phyloP scores from a whole-genome alignment of 441 rosid genomes.

The Macaranga tanarius region DNA sequence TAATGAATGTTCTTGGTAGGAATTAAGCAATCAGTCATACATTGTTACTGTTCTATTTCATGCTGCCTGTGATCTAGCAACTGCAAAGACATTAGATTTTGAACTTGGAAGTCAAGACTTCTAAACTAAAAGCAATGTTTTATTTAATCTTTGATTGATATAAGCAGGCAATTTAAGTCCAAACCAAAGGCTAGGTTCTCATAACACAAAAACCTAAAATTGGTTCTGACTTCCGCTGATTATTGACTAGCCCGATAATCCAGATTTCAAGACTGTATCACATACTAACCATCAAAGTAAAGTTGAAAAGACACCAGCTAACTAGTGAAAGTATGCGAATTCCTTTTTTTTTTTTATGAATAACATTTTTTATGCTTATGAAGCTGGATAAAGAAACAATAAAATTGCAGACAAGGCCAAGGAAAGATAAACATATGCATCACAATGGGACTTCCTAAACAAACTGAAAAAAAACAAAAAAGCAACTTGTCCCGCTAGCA shows the following conservation, averaged over 20 bases:
- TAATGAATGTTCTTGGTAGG: background rate
- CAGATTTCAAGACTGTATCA: background rate
- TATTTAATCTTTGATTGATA: background rate
- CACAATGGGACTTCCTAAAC: background rate
- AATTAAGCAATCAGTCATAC: background rate
- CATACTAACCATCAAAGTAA: background rate
- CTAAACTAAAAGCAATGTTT: background rate
- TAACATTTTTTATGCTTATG: background rate
- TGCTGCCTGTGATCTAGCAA: background rate
- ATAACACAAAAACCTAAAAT: background rate
- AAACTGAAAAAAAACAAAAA: background rate
- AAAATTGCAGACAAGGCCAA: background rate
- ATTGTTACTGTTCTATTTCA: background rate
- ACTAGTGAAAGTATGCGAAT: background rate
- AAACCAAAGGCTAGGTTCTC: background rate
- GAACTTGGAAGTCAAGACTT: background rate
- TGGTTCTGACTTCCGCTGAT: background rate
- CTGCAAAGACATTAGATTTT: background rate
- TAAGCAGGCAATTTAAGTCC: background rate
- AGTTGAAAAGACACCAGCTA: background rate
- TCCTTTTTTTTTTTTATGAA: background rate
- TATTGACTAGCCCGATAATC: background rate
- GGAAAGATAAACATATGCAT: background rate
- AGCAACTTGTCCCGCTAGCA: background rate
- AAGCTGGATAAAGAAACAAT: background rate